Percentiles rank a stretch among this genome's conserved stretches.
phyloP scores from a whole-genome alignment of 2,329 filamentous ascomycete genomes.

The Byssochlamys sp. region DNA sequence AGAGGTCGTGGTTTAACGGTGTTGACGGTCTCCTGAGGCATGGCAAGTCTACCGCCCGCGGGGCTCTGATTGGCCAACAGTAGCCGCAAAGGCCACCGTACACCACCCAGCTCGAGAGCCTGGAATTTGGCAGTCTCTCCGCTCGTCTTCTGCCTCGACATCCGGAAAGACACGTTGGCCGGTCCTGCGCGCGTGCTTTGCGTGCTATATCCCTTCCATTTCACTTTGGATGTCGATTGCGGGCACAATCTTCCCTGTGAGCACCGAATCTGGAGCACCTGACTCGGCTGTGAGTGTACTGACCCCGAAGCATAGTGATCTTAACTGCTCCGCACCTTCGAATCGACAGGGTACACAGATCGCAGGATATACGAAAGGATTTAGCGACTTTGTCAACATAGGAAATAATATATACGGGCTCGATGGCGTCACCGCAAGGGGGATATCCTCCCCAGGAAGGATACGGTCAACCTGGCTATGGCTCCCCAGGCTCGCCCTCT shows the following conservation, averaged over 20 bases:
- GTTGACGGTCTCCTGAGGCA: not conserved
- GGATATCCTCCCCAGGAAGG: conserved; percentile 43
- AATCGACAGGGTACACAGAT: not conserved
- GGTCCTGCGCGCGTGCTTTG: conserved; percentile 6
- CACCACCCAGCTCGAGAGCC: conserved; percentile 15
- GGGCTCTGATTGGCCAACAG: conserved; percentile 23
- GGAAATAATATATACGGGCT: conserved; percentile 4
- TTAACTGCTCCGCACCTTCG: conserved; percentile 9
- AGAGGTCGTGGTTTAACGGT: not conserved
- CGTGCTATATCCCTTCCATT: conserved; percentile 1
- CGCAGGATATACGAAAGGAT: not conserved
- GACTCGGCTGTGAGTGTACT: conserved; percentile 11
- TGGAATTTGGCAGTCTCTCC: conserved; percentile 8
- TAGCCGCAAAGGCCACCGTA: conserved; percentile 31
- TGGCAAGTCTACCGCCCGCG: conserved; percentile 12
- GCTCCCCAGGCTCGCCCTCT: conserved; percentile 30
- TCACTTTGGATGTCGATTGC: not conserved
- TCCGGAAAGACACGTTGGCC: conserved; percentile 10
- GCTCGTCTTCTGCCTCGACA: conserved; percentile 11
- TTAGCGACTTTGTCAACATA: not conserved
- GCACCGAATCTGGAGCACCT: not conserved
- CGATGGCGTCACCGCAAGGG: conserved; percentile 44
- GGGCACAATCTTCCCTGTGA: conserved; percentile 3
- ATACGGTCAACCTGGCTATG: conserved; percentile 36
- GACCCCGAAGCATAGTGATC: conserved; percentile 13